These are phyloP conservation scores for Rhizomucor miehei DNA, from an alignment of 371 early-diverging fungal genomes.

Conservation along the genomic window DNA sequence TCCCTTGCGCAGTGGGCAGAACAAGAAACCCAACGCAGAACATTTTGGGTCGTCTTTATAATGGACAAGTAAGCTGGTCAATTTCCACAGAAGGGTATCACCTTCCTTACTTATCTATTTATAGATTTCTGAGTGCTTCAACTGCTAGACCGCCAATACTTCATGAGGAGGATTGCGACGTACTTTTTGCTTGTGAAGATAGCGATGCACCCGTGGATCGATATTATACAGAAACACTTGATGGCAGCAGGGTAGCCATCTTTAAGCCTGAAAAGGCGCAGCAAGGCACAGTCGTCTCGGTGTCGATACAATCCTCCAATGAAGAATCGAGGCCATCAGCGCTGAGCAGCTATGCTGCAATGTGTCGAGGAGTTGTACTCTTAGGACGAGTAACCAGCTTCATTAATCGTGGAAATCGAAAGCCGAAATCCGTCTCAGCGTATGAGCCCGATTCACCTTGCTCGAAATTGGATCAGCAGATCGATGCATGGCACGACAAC, in stretches of 20 bases:
- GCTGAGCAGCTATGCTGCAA: too few species aligned
- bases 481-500: constrained; percentile 44
- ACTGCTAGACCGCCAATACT: constrained; percentile 55
- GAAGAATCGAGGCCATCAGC: too few species aligned
- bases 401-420: constrained; percentile 44
- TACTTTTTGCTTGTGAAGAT: constrained; percentile 54
- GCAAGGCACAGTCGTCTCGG: too few species aligned
- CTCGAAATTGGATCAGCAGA: constrained; percentile 33
- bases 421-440: constrained; percentile 25
- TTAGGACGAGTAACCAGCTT: constrained; percentile 49
- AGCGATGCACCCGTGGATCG: constrained; percentile 38
- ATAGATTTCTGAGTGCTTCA: constrained; percentile 37
- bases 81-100: background rate
- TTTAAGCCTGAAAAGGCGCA: constrained; percentile 9
- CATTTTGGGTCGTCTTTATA: constrained; percentile 52
- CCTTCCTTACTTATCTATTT: background rate
- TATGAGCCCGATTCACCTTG: constrained; percentile 46
- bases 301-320: too few species aligned
- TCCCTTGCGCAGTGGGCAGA: constrained; percentile 39
- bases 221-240: constrained; percentile 37
- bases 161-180: constrained; percentile 55
- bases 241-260: constrained; percentile 20
- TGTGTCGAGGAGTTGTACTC: constrained; percentile 6
- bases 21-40: constrained; percentile 47
- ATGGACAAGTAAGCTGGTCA: constrained; percentile 42